Evolutionary conservation across 345 rosid species (phyloP), one percentile per base, ranked within the genome.

Genomic region (Trapa bicornis): DNA sequence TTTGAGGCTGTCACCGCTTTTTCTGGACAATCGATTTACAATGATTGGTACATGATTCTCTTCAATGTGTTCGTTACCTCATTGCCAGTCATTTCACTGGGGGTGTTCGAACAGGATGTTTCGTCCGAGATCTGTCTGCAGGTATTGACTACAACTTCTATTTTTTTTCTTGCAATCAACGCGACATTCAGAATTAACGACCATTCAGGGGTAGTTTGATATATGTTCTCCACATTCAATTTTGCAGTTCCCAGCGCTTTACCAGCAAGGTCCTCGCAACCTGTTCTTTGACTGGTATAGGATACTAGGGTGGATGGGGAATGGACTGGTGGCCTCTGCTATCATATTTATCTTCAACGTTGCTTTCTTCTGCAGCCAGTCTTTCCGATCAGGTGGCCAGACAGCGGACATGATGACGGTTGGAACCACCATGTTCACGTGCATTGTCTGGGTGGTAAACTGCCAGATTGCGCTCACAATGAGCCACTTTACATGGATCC

Each of bases 401-500:
- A 91, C 96, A 50, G 96, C 97, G 3, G 96, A 91, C 78, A 89
- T 95, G 97, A 83, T 87, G 22, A 84, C 82, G 11, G 82, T 89
- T 2, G 99, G 99, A 56, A 84, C 99, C 0, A 81, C 93, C 22
- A 91, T 91, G 93, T 91, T 91, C 86, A 89, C 99, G 60, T 89
- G 97, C 86, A 91, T 95, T 62, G 86, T 95, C 37, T 89, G 96
- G 88, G 90, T 86, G 10, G 96, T 87, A 47, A 95, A 95, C 72
- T 87, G 83, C 74, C 97, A 95, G 80, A 95, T 95, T n/a, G 96
- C 97, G 0, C 89, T 95, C 53, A 89, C 90, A 0, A 87, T 95
- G 86, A 87, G 96, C 71, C 99, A 95, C 78, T 95, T 95, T 82
- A 91, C 99, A 69, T 95, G 99, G 99, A 91, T 91, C 76, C 97